Base-by-base conservation (phyloP, 2,329 filamentous ascomycete genomes). In the Monosporascus sp. region DNA sequence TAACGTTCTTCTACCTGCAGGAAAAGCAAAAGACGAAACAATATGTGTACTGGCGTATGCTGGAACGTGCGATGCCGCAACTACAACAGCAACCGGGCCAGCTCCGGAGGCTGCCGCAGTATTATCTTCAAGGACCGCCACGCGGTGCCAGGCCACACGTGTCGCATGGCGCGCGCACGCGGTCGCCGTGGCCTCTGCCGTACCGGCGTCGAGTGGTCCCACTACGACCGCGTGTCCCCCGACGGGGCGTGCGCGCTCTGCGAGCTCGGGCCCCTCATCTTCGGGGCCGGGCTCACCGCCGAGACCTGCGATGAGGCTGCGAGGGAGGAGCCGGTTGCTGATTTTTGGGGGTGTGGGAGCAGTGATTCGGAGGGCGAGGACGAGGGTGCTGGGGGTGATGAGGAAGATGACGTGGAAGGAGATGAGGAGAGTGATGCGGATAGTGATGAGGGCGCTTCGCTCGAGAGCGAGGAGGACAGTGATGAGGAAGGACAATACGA, bases 31-130 rank as follows among this genome's bases (percentile, higher is more conserved):
- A 46, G 4, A 49, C 37, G 47, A 17, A 22, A 22, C 26, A 57
- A 41, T 4, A 66, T 66, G 64, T 66, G 64, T 19, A 64, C 62
- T 1, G 58, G 58, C 0, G 54, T 56, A 5, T n/a, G 37, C 3
- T 57, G 60, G 46, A 19, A 53, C 1, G 55, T 51, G 37, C 44
- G 37, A 3, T 66, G 64, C 44, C 8, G 19, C 9, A 46, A 46
- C 43, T 17, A 46, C 41, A 24, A 44, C 20, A 20, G 11, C 31
- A 35, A 14, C 11, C 31, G 31, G 31, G 31, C 31, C 31, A 35
- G 11, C 11, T 11, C 41, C n/a, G 11, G n/a, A n/a, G 3, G 20
- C 14, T 66, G 64, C 51, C n/a, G n/a, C 11, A 55, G 43, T 6
- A 41, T 58, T 3, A 9, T 61, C 3, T 41, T 48, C 3, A 61